A percentile compares a stretch with the other conserved stretches of the same genome.
Conservation (phyloP, 768 basidiomycete species). For the Leccinum olivaceopallidum region DNA sequence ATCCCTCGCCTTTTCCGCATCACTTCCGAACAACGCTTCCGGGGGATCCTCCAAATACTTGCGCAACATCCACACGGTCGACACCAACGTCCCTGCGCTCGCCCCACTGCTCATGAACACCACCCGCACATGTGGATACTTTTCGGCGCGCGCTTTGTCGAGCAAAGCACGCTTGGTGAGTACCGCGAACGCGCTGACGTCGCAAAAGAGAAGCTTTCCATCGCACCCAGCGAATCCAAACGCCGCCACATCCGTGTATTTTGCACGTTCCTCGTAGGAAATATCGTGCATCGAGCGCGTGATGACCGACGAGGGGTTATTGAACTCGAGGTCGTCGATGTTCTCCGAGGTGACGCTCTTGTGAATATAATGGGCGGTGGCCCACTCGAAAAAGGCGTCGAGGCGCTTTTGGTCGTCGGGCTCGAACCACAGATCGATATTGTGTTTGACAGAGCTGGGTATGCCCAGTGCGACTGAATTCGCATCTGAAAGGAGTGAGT, state of each 20-base stretch:
- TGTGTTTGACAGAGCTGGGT: neutral
- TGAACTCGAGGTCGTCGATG: conserved; percentile 19
- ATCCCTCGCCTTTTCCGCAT: conserved; percentile 24
- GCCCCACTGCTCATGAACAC: conserved; percentile 21
- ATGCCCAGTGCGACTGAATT: conserved; percentile 8
- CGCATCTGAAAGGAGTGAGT: conserved; percentile 9
- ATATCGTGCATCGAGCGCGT: conserved; percentile 16
- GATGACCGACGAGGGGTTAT: neutral
- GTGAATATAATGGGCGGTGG: conserved; percentile 17
- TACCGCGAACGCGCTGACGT: conserved; percentile 2
- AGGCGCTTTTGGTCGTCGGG: conserved; percentile 13
- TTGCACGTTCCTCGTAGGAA: conserved; percentile 12
- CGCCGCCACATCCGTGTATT: conserved; percentile 10
- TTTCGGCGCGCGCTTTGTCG: conserved; percentile 11
- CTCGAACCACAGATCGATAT: neutral
- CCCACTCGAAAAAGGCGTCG: conserved; percentile 19
- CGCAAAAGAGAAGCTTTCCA: conserved; percentile 15
- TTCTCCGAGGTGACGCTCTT: conserved; percentile 19
- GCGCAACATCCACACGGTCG: conserved; percentile 14
- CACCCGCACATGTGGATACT: conserved; percentile 16
- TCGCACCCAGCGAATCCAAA: conserved; percentile 13
- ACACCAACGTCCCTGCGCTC: conserved; percentile 11
- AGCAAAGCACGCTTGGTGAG: conserved; percentile 20
- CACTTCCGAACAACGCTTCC: conserved; percentile 8
- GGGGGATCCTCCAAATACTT: conserved; percentile 10